Percentiles rank a stretch among this genome's conserved stretches.
These are phyloP conservation scores for Zoysia pacifica DNA, from an alignment of 176 grass and related monocot species.

Conservation along the genomic window DNA sequence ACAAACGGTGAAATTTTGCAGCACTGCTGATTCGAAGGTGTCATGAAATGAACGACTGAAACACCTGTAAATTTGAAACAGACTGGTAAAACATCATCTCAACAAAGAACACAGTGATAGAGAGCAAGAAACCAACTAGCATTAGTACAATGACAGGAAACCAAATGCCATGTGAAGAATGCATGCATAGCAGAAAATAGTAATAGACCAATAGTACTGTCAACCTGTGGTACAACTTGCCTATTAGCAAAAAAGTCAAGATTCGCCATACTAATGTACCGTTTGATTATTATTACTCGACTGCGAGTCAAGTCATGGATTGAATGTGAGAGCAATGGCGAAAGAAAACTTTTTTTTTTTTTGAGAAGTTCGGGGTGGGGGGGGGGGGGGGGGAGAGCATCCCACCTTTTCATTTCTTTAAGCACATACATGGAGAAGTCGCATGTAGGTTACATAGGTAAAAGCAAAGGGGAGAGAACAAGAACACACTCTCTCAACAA, in stretches of 20 bases:
- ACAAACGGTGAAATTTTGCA: conserved; percentile 75
- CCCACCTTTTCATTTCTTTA: no score
- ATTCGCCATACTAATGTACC: conserved; percentile 28
- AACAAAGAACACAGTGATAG: conserved; percentile 12
- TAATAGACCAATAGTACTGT: conserved; percentile 47
- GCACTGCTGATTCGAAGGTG: conserved; percentile 69
- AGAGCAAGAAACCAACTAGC: conserved; percentile 31
- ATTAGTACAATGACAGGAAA: conserved; percentile 43
- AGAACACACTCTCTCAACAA: no score
- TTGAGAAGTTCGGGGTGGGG: no score
- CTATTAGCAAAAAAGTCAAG: conserved; percentile 44
- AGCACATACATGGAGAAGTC: no score
- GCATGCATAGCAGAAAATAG: conserved; percentile 42
- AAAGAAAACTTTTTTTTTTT: background rate
- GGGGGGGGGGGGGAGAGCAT: no score
- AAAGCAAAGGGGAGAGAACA: no score
- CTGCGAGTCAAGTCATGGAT: conserved; percentile 27
- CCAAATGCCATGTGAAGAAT: conserved; percentile 37
- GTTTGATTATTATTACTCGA: background rate
- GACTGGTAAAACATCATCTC: conserved; percentile 11
- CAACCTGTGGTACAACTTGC: conserved; percentile 17
- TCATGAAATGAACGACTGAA: conserved; percentile 91
- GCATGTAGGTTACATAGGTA: no score
- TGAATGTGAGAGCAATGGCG: background rate
- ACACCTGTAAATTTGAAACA: conserved; percentile 55